A percentile compares a stretch with the other conserved stretches of the same genome.
Evolutionary conservation across 352 stramenopile species (phyloP).

Genomic region (Pythium grandisporangium): DNA sequence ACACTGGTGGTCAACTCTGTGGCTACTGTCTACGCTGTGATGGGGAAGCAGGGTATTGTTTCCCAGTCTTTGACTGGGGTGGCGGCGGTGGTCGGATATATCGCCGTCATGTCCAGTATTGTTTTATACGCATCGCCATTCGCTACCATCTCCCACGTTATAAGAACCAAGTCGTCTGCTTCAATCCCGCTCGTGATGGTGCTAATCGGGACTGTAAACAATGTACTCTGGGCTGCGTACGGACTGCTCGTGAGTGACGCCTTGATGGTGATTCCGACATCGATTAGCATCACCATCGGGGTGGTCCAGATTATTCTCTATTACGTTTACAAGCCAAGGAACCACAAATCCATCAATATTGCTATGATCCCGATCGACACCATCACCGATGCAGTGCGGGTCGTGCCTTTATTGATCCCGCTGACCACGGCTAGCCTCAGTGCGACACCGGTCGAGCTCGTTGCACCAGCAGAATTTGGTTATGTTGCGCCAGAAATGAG

Average conservation of each 20-base stretch:
- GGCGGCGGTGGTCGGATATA: background rate
- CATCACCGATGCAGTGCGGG: no score
- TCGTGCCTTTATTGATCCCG: no score
- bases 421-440: no score
- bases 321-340: conserved; percentile 22
- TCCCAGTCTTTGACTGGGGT: conserved; percentile 3
- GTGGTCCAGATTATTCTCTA: conserved; percentile 35
- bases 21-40: conserved; percentile 39
- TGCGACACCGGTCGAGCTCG: no score
- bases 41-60: conserved; percentile 11
- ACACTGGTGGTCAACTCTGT: conserved; percentile 30
- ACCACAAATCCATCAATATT: background rate
- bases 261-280: conserved; percentile 29
- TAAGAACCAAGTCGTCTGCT: conserved; percentile 22
- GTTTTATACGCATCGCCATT: conserved; percentile 1
- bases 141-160: background rate
- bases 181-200: conserved; percentile 48
- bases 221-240: conserved; percentile 48
- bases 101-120: background rate
- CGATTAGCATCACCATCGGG: conserved; percentile 29
- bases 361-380: no score
- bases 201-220: conserved; percentile 37
- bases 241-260: conserved; percentile 27
- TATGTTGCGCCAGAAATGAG: no score
- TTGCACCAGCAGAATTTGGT: no score